Evolutionary conservation across 169 alveolate genomes (phyloP).

Genomic region (Amoebophrya sp.): DNA sequence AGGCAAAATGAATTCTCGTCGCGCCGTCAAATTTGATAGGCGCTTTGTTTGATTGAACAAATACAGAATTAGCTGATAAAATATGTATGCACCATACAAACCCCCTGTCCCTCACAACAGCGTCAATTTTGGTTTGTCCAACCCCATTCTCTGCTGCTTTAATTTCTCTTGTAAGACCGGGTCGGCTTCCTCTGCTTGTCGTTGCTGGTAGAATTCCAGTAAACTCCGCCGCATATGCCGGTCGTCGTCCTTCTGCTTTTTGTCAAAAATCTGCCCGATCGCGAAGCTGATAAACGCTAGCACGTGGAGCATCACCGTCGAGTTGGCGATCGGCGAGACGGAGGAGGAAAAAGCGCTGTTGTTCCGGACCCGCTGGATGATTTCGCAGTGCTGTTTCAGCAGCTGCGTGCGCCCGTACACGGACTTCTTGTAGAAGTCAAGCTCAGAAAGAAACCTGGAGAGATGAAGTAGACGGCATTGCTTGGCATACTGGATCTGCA

Average conservation of each 20-base stretch:
- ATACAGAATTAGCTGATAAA: too few species aligned
- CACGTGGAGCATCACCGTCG: not conserved
- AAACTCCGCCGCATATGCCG: not conserved
- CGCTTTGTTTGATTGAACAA: too few species aligned
- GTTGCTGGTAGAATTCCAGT: not conserved
- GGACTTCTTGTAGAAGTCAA: not conserved
- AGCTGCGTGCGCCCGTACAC: not conserved
- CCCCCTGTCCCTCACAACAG: too few species aligned
- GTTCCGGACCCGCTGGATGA: not conserved
- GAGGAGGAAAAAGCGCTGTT: too few species aligned
- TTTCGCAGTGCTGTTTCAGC: not conserved
- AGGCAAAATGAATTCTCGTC: too few species aligned
- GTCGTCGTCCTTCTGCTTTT: conserved; percentile 1
- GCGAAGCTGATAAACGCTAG: not conserved
- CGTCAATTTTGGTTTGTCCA: not conserved
- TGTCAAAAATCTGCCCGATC: not conserved
- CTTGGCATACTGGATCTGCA: too few species aligned
- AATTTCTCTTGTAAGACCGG: not conserved
- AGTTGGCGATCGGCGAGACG: too few species aligned
- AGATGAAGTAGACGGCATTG: not conserved
- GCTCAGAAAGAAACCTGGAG: not conserved
- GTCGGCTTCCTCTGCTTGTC: not conserved
- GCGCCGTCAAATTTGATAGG: too few species aligned
- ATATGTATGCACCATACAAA: too few species aligned
- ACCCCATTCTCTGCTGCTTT: not conserved